phyloP scores from a whole-genome alignment of 2,329 filamentous ascomycete genomes.

The Cladosporium sp. region DNA sequence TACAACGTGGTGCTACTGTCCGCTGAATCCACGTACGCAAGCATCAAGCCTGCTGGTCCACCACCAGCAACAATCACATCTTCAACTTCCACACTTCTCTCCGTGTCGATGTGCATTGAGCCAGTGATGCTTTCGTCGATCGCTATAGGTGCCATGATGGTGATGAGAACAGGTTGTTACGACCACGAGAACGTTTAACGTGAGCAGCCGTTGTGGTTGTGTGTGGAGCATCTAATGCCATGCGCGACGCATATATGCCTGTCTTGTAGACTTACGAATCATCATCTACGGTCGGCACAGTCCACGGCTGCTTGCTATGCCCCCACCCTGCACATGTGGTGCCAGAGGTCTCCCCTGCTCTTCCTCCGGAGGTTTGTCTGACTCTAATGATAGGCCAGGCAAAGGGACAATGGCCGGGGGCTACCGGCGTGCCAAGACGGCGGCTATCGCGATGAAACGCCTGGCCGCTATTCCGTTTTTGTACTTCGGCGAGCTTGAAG shows the following conservation, averaged over 20 bases:
- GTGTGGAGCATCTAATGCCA: not conserved
- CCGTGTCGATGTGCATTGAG: constrained; percentile 9
- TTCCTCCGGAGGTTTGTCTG: not conserved
- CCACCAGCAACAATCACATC: constrained; percentile 41
- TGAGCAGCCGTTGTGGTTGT: not conserved
- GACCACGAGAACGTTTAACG: not conserved
- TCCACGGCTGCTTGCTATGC: not conserved
- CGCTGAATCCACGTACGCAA: constrained; percentile 36
- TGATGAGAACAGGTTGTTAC: not conserved
- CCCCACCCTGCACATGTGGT: not conserved
- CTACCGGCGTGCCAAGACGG: too few relatives aligned
- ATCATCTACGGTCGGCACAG: not conserved
- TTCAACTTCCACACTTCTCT: not conserved
- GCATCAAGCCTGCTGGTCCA: constrained; percentile 45
- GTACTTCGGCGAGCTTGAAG: not conserved
- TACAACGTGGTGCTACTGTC: not conserved
- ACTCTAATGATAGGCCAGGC: not conserved
- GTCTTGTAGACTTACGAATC: not conserved
- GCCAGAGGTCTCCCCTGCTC: not conserved
- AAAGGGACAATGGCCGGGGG: too few relatives aligned
- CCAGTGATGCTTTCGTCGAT: constrained; percentile 3
- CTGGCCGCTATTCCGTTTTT: not conserved
- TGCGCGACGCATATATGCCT: not conserved
- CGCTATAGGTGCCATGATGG: constrained; percentile 3
- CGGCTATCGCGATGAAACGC: not conserved